These are phyloP conservation scores for Dissoconium aciculare DNA, from an alignment of 2,329 filamentous ascomycete genomes.

Conservation along the genomic window DNA sequence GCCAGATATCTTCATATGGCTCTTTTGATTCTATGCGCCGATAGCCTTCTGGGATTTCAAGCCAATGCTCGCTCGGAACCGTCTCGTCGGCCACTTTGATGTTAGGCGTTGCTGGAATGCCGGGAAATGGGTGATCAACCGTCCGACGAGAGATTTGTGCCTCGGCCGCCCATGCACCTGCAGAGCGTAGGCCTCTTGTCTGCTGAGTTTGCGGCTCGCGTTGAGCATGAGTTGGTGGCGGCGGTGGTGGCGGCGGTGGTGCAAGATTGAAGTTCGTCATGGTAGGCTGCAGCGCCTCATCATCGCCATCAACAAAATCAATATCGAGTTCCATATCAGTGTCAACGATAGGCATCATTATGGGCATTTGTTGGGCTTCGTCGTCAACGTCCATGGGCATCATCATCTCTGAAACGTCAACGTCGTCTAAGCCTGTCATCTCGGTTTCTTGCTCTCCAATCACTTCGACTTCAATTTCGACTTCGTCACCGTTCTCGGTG, in stretches of 20 bases:
- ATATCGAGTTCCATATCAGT: slow-evolving; percentile 35
- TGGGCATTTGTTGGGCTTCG: slow-evolving; percentile 12
- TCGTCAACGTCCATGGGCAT: slow-evolving; percentile 16
- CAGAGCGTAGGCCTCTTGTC: neutral
- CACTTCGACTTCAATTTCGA: slow-evolving; percentile 24
- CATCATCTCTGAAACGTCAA: slow-evolving; percentile 23
- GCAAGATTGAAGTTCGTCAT: slow-evolving; percentile 44
- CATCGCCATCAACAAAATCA: slow-evolving; percentile 14
- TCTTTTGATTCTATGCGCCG: slow-evolving; percentile 33
- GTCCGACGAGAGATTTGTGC: slow-evolving; percentile 9
- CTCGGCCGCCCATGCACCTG: neutral
- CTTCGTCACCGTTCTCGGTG: slow-evolving; percentile 3
- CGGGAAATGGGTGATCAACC: slow-evolving; percentile 27
- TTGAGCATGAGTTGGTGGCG: too few relatives aligned
- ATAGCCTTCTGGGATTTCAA: slow-evolving; percentile 61
- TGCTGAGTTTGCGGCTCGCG: neutral
- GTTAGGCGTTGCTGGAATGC: slow-evolving; percentile 69
- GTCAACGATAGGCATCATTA: slow-evolving; percentile 7
- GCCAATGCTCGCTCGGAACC: slow-evolving; percentile 69
- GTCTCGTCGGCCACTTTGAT: slow-evolving; percentile 33
- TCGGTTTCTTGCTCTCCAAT: slow-evolving; percentile 36
- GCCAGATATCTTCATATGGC: slow-evolving; percentile 70
- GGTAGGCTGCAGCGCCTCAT: neutral
- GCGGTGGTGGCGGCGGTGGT: slow-evolving; percentile 43
- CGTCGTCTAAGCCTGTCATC: slow-evolving; percentile 23